Evolutionary conservation across 2,329 filamentous ascomycete genomes (phyloP).

Genomic region (Phaeophleospora eucalypticola): DNA sequence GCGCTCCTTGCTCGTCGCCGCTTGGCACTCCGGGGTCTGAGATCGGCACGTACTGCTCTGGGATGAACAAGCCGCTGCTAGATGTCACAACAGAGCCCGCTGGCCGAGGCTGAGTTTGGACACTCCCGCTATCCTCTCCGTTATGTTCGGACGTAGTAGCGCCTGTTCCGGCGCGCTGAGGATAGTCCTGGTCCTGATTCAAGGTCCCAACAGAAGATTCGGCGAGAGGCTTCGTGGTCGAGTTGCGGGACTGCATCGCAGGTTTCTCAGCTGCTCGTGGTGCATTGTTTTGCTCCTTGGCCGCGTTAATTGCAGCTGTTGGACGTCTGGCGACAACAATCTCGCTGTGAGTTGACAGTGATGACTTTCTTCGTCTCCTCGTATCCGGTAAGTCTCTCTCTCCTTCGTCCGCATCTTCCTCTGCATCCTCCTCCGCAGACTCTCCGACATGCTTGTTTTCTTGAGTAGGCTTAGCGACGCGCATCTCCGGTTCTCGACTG

Average conservation of each 20-base stretch:
- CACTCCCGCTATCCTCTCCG: no score
- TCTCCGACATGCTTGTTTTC: no score
- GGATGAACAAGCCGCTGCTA: neutral
- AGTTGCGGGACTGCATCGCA: no score
- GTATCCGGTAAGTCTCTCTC: neutral
- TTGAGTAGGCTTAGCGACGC: no score
- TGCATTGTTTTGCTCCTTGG: neutral
- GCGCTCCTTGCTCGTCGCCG: no score
- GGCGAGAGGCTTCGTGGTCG: no score
- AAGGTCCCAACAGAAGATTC: no score
- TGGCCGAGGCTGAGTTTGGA: neutral
- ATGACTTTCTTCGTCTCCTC: neutral
- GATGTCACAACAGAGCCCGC: neutral
- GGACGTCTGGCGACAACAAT: neutral
- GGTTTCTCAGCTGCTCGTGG: neutral
- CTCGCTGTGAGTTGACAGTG: neutral
- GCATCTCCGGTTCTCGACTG: no score
- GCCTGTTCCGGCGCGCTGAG: no score
- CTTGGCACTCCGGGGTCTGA: no score
- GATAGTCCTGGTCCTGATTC: no score
- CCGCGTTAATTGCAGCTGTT: neutral
- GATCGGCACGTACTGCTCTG: neutral
- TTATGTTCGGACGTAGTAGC: no score
- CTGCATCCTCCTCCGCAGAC: neutral
- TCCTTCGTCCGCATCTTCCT: neutral